Conservation (phyloP, 306 rosid species). For the Gillenia trifoliata region DNA sequence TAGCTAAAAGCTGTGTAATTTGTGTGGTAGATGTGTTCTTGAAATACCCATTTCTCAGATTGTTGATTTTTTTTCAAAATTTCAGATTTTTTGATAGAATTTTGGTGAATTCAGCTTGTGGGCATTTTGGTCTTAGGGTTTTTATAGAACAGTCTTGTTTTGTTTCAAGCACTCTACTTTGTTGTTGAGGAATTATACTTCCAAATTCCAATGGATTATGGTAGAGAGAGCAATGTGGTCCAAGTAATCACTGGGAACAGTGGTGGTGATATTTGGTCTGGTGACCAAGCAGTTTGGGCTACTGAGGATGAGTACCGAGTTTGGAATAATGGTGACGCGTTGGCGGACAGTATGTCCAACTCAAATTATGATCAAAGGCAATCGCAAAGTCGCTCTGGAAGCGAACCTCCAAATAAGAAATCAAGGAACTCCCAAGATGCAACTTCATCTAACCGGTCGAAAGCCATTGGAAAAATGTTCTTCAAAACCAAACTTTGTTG, state of each 20-base stretch:
- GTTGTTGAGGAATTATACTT: not conserved
- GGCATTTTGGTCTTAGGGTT: constrained; percentile 35
- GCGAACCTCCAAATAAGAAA: constrained; percentile 83
- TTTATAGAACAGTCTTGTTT: not conserved
- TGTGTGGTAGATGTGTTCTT: not conserved
- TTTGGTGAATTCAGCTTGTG: constrained; percentile 17
- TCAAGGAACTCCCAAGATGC: constrained; percentile 69
- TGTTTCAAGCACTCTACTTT: not conserved
- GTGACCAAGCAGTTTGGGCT: constrained; percentile 85
- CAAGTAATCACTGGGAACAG: constrained; percentile 65
- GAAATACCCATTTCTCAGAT: constrained; percentile 11
- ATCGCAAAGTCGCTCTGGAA: constrained; percentile 65
- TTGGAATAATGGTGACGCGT: constrained; percentile 54
- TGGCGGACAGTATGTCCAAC: constrained; percentile 59
- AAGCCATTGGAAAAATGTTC: constrained; percentile 94
- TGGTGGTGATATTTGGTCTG: constrained; percentile 57
- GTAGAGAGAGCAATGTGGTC: constrained; percentile 62
- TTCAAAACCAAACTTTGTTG: constrained; percentile 98
- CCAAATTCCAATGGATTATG: constrained; percentile 58
- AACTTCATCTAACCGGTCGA: constrained; percentile 56
- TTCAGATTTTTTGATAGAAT: not conserved
- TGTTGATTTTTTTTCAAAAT: not conserved
- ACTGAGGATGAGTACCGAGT: constrained; percentile 90
- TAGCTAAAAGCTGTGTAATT: not conserved
- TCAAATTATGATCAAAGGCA: constrained; percentile 64